Base-by-base conservation (phyloP, 257 asterid genomes). In the Oldenlandia corymbosa region DNA sequence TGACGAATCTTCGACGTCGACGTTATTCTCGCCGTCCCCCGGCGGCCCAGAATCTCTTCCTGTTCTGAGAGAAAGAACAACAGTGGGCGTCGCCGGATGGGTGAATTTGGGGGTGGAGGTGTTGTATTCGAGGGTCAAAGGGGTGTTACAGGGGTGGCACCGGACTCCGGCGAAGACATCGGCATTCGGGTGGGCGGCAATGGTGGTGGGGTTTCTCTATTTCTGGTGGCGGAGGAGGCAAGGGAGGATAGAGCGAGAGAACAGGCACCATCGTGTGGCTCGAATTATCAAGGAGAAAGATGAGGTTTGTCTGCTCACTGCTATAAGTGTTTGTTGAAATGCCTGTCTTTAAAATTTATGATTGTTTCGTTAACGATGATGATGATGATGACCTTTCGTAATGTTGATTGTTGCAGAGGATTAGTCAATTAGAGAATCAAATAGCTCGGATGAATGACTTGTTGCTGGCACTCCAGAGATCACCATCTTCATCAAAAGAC, bases 401-500 rank as follows among this genome's bases (percentile, higher is more conserved):
- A 18, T 49, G 12, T 49, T 32, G 23, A 60, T 69, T 60, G 21
- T 5, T 57, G 85, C 93, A 89, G 93, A 86, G 75, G 76, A 86
- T 86, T 69, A 74, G 74, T 49, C 78, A 76, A 56, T 73, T 89
- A n/a, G 54, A 84, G 85, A 71, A 82, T 68, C 94, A 86, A 68
- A 76, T 86, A 74, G 79, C 97, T 20, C 68, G 71, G 78, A 73
- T 86, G 94, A 89, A 86, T 70, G 82, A 76, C 67, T 53, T 77
- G 72, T 24, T 86, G 66, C 49, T 83, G 68, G 81, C 77, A 37
- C 66, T 60, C 31, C 81, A 76, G 50, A 75, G 51, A 74, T 73
- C n/a, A 10, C 64, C 64, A 36, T 18, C 63, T 32, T 9, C 64
- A 58, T 6, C 31, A 7, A 36, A 47, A 43, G 48, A 43, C 48